phyloP scores from a whole-genome alignment of 2,329 filamentous ascomycete species.

The Pseudohalonectria lignicola region DNA sequence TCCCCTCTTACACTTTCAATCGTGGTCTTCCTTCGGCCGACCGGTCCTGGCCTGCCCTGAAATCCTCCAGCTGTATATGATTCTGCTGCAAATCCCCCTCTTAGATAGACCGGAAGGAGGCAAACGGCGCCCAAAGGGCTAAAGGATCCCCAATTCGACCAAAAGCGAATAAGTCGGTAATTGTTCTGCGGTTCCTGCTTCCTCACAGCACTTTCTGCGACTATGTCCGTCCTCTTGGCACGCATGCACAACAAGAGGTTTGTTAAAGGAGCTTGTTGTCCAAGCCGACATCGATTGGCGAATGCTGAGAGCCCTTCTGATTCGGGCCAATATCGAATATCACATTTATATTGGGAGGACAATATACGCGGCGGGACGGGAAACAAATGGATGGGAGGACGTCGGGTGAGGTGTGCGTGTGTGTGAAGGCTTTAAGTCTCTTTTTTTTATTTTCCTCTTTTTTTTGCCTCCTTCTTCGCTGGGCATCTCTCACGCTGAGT shows the following conservation, averaged over 20 bases:
- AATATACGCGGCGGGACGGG: constrained; percentile 28
- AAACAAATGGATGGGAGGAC: constrained; percentile 4
- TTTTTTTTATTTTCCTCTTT: background rate
- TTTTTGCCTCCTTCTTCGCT: background rate
- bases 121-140: constrained; percentile 23
- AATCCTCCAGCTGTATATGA: too few relatives aligned
- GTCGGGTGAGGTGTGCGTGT: background rate
- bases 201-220: constrained; percentile 14
- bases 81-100: too few relatives aligned
- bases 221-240: constrained; percentile 25
- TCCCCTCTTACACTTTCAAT: too few relatives aligned
- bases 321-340: constrained; percentile 27
- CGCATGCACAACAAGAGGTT: constrained; percentile 22
- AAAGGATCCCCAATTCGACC: constrained; percentile 26
- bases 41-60: too few relatives aligned
- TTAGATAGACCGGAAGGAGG: too few relatives aligned
- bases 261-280: constrained; percentile 18
- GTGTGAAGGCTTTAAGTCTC: constrained; percentile 1
- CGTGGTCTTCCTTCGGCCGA: too few relatives aligned
- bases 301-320: constrained; percentile 18
- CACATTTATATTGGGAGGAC: constrained; percentile 28
- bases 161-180: constrained; percentile 16
- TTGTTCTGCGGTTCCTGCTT: constrained; percentile 15
- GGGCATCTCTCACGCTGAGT: too few relatives aligned
- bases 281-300: constrained; percentile 22